Base-by-base conservation (phyloP, 2,329 filamentous ascomycete species). In the Grosmannia huntii region DNA sequence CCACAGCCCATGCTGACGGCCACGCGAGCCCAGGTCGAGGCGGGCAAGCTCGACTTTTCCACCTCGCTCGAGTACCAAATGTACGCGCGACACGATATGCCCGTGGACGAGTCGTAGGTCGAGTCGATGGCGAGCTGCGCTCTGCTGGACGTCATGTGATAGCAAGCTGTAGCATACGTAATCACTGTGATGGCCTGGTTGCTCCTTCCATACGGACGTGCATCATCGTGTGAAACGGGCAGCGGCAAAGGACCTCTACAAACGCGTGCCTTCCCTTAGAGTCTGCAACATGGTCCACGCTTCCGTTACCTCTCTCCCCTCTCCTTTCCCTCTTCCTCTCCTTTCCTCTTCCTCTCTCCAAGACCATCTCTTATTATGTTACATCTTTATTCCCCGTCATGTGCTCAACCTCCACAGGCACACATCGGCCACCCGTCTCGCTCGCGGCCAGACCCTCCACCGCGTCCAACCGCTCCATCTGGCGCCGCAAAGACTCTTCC, bases 21-120 rank as follows among this genome's bases (percentile, higher is more conserved):
- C 3, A 85, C 81, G 2, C 72, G 82, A 56, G 77, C 78, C 61
- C 78, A 85, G 65, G 80, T 85, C 52, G 82, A 85, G 71, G 72
- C 75, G 64, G 78, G 80, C 55, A 81, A 81, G 68, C 70, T 85
- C 36, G 78, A 80, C 63, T 80, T 82, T 65, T 75, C 76, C 60
- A 80, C 73, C 51, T 76, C 76, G 11, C 70, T 77, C 5, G 81
- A 84, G 69, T 83, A 80, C 70, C 79, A 79, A 68, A 80, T 82
- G 76, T 84, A 83, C 67, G 82, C 80, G 55, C 71, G 81, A 36
- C 79, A 83, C 64, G 76, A 83, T 66, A 77, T 77, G 67, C 77
- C 77, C 1, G 66, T 68, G 3, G 72, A 74, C 53, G 67, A 67
- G 49, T 46, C 21, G 5, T 50, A 49, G 21, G 25, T 31, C 27